Evolutionary conservation across 2,329 filamentous ascomycete genomes (phyloP), one percentile per base, ranked within the genome.

Genomic region (Cercospora beticola): DNA sequence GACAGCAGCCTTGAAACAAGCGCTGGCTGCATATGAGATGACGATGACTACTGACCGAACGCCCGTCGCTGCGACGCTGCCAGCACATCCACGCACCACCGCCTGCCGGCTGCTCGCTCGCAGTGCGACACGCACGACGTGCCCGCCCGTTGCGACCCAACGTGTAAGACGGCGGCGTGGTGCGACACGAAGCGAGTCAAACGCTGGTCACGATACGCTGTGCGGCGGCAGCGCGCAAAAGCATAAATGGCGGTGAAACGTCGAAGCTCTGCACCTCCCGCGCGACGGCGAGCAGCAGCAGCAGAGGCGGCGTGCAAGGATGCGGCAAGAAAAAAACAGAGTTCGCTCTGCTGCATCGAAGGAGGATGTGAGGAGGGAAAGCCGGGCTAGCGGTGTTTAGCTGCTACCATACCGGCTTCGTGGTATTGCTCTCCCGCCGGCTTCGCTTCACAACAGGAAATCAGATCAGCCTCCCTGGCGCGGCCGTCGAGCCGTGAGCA

Each of bases 101-200:
- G 61, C 23, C 61, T 30, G 52, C 62, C 54, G 49, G 31, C 10
- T 36, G 36, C 52, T 33, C 60, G 28, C 57, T 63, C 46, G 62
- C 64, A 58, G 31, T 66, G 64, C 60, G 43, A 67, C 67, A 64
- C 60, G 62, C 46, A 64, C 57, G 30, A 40, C 26, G 28, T 57
- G 54, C 54, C 54, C 28, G 54, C 28, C 54, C 65, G 52, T 64
- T 60, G 61, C 54, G 23, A 64, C 66, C 61, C 61, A 68, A 68
- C 36, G 43, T 23, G 46, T 52, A 21, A 52, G 18, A 23, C 46
- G 64, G 65, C 63, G 63, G 66, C 60, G 61, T 58, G 43, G 64
- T 58, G 66, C 64, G 67, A 31, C 58, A 69, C 67, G 49, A 57
- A 31, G 46, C 69, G 69, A 71, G 67, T 71, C 69, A 71, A 69